Evolutionary conservation across 768 basidiomycete genomes (phyloP), one percentile per base, ranked within the genome.

Genomic region (Naganishia onofrii): DNA sequence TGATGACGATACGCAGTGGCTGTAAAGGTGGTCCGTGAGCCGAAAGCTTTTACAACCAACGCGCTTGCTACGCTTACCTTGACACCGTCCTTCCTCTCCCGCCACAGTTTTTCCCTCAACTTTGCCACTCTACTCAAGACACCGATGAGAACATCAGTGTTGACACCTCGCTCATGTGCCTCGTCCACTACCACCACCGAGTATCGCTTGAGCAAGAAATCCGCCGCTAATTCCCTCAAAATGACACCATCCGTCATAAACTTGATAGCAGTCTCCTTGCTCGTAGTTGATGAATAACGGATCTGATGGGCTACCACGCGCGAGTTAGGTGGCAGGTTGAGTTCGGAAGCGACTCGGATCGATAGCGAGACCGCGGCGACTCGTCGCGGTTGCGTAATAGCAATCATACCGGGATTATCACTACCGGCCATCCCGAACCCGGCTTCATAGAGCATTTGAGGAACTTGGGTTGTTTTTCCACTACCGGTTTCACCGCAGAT

Each of bases 161-260:
- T 98, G 84, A 98, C 91, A 76, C 93, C 96, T 71, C 96, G 84
- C 81, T 99, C 96, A 80, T 99, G 96, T 0, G 96, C 96, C 80
- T 99, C 96, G 72, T 99, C 96, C 68, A 99, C 91, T 70, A 98
- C 89, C 71, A 99, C 88, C 31, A 96, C 89, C 7, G 91, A 93
- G 79, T 99, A 99, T 80, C 89, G 91, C 53, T 83, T 87, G n/a
- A 99, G 84, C n/a, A 97, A 80, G 80, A 99, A 96, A 78, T 99
- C 94, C 15, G 87, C 87, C 0, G 92, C 89, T 26, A 98, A 84
- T 80, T 99, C 96, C 67, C 96, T 88, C 19, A 99, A 84, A 38
- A 99, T 83, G 31, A 99, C 93, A 83, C 96, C 96, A 76, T 99
- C 96, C 7, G 96, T 99, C 94, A 98, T 97, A 84, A 98, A 99